Percentiles rank a stretch among this genome's conserved stretches.
These are phyloP conservation scores for Pseudoperonospora humuli DNA, from an alignment of 352 stramenopile genomes.

Conservation along the genomic window DNA sequence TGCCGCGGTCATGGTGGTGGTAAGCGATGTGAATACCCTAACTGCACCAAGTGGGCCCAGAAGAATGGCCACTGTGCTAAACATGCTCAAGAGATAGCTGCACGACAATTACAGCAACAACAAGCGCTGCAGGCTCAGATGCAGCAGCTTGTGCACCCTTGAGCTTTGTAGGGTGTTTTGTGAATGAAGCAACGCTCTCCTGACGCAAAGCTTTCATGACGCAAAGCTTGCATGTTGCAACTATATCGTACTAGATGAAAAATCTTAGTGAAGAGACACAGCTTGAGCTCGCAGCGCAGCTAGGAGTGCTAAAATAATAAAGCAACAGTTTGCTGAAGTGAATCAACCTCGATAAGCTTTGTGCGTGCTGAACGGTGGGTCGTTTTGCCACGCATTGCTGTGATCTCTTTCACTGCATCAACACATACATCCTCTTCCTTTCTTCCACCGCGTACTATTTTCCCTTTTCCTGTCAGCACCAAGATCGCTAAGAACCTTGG, in stretches of 20 bases:
- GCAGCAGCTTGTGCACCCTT: constrained; percentile 33
- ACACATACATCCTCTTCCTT: too few species aligned
- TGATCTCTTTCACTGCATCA: too few species aligned
- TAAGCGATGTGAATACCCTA: constrained; percentile 78
- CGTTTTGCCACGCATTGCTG: too few species aligned
- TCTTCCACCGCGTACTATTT: too few species aligned
- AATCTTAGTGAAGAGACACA: constrained; percentile 1
- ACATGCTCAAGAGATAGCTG: constrained; percentile 75
- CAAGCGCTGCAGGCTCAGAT: constrained; percentile 34
- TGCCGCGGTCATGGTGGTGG: constrained; percentile 76
- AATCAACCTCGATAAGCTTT: neutral
- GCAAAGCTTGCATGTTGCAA: constrained; percentile 1
- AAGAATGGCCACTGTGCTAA: constrained; percentile 85
- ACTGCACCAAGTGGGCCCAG: constrained; percentile 84
- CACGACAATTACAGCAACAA: constrained; percentile 41
- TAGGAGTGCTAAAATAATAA: constrained; percentile 19
- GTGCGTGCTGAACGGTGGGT: too few species aligned
- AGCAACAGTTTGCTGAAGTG: constrained; percentile 13
- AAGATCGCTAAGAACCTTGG: too few species aligned
- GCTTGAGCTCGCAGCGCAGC: constrained; percentile 5
- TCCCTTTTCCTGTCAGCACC: too few species aligned
- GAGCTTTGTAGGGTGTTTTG: constrained; percentile 4
- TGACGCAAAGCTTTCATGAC: neutral
- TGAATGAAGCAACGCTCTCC: constrained; percentile 13
- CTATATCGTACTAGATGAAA: constrained; percentile 8